Base-by-base conservation (phyloP, 352 stramenopile genomes). In the Pythium folliculosum region DNA sequence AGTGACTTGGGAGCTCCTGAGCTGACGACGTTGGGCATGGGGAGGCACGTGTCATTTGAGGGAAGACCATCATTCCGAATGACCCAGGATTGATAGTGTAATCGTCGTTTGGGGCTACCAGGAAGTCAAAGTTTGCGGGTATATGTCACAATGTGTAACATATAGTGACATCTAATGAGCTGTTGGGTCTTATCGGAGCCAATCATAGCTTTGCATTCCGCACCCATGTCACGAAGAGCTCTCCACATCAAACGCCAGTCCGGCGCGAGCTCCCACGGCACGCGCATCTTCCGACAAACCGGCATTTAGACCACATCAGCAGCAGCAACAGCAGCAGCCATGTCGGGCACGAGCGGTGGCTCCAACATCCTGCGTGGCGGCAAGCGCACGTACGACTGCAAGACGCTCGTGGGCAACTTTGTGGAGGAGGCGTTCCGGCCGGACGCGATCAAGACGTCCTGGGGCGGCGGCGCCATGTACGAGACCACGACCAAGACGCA, bases 311-410 rank as follows among this genome's bases (percentile, higher is more conserved):
- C 19, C 22, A 5, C 27, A 22, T 2, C 38, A 19, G 3, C 38
- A 45, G 27, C 27, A 22, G 38, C 38, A 19, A 2, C 38, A 45
- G 9, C 38, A 56, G 12, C 5, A 37, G 57, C n/a, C 19, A 73
- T 73, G 67, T 65, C 67, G 13, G 67, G 67, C 53, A 63, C 61
- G 37, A 65, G 78, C n/a, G 80, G 82, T 9, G 86, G 86, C 40
- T 92, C 86, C 40, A 94, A 94, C 70, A 92, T 91, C 62, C 77
- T 94, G 55, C 84, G 86, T 5, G 86, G 86, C 30, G 86, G 84
- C 32, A 94, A 91, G 77, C 80, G 82, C 45, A 77, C 82, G 54
- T 94, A 83, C 45, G 81, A 91, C 51, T 94, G 83, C 77, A 86
- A 86, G 53, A 94, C 86, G 32, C 73, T 94, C 5, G 75, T 94